Evolutionary conservation across 2,329 filamentous ascomycete species (phyloP).

Genomic region (Lachnellula cervina): DNA sequence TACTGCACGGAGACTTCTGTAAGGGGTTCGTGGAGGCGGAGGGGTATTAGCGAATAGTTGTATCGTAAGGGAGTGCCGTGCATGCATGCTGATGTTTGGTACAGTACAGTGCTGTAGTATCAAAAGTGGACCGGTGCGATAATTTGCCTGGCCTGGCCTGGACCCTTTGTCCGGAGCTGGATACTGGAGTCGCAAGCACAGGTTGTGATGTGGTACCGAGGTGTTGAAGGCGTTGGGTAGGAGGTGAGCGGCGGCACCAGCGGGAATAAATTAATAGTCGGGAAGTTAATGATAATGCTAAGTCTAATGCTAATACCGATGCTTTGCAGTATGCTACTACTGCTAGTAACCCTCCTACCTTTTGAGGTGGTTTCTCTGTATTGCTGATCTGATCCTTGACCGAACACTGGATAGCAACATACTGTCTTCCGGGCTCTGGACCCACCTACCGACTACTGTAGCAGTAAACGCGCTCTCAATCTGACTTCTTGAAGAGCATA

Average conservation of each 20-base stretch:
- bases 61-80: background rate
- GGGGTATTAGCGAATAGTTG: background rate
- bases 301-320: too few relatives aligned
- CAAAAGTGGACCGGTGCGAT: background rate
- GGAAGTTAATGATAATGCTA: too few relatives aligned
- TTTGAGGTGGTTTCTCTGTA: too few relatives aligned
- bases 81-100: background rate
- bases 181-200: background rate
- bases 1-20: background rate
- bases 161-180: background rate
- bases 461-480: background rate
- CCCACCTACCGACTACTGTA: background rate
- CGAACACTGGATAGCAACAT: background rate
- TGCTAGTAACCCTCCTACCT: too few relatives aligned
- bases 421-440: background rate
- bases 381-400: too few relatives aligned
- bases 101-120: background rate
- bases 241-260: too few relatives aligned
- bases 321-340: too few relatives aligned
- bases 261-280: too few relatives aligned
- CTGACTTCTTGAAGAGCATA: slow-evolving; percentile 20
- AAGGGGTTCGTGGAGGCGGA: background rate
- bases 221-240: too few relatives aligned
- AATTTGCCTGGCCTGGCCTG: background rate
- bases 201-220: too few relatives aligned